phyloP scores from a whole-genome alignment of 1,284 basidiomycete species.

The Ceraceosorus guamensis region DNA sequence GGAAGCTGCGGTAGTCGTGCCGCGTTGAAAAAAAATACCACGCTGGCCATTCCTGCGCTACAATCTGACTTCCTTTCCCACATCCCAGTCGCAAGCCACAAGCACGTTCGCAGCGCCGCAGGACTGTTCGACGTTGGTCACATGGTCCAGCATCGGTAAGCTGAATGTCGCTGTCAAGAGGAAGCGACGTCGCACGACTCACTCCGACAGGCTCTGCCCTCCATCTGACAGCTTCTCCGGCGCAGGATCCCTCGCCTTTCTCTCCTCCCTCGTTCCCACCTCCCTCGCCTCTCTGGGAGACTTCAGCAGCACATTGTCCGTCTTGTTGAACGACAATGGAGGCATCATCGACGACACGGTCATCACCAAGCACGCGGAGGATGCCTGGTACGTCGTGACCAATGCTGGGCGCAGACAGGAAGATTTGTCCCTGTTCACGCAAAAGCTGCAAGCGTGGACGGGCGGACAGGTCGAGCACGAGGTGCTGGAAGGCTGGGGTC shows the following conservation, averaged over 20 bases:
- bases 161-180: conserved; percentile 1
- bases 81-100: conserved; percentile 72
- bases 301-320: conserved; percentile 66
- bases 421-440: conserved; percentile 71
- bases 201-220: not conserved
- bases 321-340: conserved; percentile 77
- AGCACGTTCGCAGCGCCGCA: conserved; percentile 73
- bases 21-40: too few species aligned
- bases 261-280: conserved; percentile 62
- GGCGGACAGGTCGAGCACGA: conserved; percentile 68
- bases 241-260: conserved; percentile 58
- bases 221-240: conserved; percentile 41
- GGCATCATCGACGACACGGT: conserved; percentile 88
- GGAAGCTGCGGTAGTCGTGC: not conserved
- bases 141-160: conserved; percentile 61
- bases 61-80: not conserved
- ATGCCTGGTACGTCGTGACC: conserved; percentile 87
- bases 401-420: conserved; percentile 80
- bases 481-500: conserved; percentile 73
- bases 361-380: conserved; percentile 50
- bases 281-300: conserved; percentile 62
- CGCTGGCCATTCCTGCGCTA: not conserved
- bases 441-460: conserved; percentile 55
- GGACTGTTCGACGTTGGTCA: conserved; percentile 97
- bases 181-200: not conserved